Evolutionary conservation across 352 stramenopile species (phyloP).

Genomic region (Pythium sukuiense): DNA sequence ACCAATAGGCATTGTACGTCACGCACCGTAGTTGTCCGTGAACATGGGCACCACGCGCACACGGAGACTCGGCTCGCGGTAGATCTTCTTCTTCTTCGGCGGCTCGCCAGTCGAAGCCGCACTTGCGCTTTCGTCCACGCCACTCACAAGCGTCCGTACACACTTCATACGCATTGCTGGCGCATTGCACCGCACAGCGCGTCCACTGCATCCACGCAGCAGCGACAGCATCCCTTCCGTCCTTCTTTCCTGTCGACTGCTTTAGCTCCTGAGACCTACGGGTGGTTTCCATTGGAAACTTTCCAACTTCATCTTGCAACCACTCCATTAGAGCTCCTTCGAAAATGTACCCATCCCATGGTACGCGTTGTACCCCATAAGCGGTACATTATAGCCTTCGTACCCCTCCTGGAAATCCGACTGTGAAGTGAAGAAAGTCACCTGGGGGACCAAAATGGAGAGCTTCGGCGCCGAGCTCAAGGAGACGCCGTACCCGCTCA

Average conservation of each 20-base stretch:
- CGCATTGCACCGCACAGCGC: not conserved
- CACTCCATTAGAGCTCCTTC: constrained; percentile 14
- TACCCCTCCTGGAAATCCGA: not conserved
- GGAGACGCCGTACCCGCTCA: constrained; percentile 85
- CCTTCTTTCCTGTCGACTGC: too few species aligned
- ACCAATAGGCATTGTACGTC: not conserved
- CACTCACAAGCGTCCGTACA: constrained; percentile 9
- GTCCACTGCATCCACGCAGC: not conserved
- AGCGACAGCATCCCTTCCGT: constrained; percentile 1
- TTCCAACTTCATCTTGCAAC: constrained; percentile 18
- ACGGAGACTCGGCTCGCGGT: constrained; percentile 74
- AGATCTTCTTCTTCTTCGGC: constrained; percentile 46
- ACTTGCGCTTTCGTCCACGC: not conserved
- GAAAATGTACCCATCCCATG: not conserved
- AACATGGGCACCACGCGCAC: constrained; percentile 86
- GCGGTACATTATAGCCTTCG: not conserved
- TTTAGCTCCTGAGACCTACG: too few species aligned
- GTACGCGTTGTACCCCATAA: not conserved
- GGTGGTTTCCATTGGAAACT: not conserved
- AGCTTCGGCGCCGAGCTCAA: constrained; percentile 81
- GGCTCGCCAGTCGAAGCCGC: not conserved
- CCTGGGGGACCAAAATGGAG: constrained; percentile 56
- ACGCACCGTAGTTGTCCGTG: constrained; percentile 75
- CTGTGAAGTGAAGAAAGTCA: not conserved
- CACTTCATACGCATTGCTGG: not conserved